Conservation (phyloP, 2,329 filamentous ascomycete genomes). For the Hypoxylon sp. region DNA sequence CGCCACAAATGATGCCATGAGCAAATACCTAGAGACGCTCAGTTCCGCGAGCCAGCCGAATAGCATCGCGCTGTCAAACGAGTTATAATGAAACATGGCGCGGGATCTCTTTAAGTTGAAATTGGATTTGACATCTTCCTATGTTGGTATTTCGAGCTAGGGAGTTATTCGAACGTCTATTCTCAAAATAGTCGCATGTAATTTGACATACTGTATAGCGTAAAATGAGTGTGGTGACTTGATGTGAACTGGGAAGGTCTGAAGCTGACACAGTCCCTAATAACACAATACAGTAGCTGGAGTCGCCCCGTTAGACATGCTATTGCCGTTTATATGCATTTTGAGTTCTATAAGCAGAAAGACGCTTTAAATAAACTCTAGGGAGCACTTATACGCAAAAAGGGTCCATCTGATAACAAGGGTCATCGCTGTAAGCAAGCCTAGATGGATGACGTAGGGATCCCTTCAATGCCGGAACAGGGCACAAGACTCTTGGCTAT, state of each 20-base stretch:
- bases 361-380: background rate
- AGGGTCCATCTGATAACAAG: conserved; percentile 10
- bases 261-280: background rate
- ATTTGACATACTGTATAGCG: background rate
- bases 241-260: background rate
- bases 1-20: conserved; percentile 47
- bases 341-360: background rate
- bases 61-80: conserved; percentile 36
- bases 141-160: background rate
- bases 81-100: conserved; percentile 10
- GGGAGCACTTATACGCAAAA: background rate
- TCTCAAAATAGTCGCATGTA: background rate
- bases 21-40: conserved; percentile 49
- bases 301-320: conserved; percentile 3
- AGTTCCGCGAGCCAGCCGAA: conserved; percentile 22
- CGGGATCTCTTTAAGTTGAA: background rate
- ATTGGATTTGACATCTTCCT: background rate
- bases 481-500: conserved; percentile 6
- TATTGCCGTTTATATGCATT: background rate
- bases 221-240: background rate
- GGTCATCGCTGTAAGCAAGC: conserved; percentile 21
- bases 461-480: conserved; percentile 5
- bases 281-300: background rate
- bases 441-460: conserved; percentile 40
- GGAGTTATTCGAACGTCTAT: background rate